Base-by-base conservation (phyloP, 2,329 filamentous ascomycete species). In the Colletotrichum falcatum region DNA sequence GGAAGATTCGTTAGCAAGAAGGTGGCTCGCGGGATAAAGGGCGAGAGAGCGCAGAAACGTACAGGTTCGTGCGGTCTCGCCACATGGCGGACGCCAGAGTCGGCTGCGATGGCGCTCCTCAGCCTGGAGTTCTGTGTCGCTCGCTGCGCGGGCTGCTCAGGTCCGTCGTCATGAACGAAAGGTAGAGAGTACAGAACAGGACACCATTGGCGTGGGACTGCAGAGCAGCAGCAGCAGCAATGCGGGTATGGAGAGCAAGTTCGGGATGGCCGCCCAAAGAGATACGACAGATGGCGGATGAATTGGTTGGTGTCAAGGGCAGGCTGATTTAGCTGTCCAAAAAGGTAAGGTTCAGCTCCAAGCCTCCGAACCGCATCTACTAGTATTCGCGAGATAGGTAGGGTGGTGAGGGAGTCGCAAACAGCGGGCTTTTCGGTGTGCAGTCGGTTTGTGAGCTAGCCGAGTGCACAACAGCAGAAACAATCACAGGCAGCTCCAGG, bases 1-100 rank as follows among this genome's bases (percentile, higher is more conserved):
- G 9, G 8, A 23, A n/a, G 33, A 72, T 8, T 20, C 70, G 77
- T 81, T 75, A 81, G 79, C 74, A 73, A 37, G 58, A 61, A 42
- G 23, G 62, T 60, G 69, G 28, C 20, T 69, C 59, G 60, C 63
- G n/a, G 74, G 64, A 64, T 37, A 68, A 49, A 65, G 46, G 61
- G 65, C 65, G 61, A 70, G 73, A 67, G 59, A 64, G 53, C 48
- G 68, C 73, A 70, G 65, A 70, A 71, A 79, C 89, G 77, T 90
- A 98, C 94, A 99, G 92, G 81, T 98, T 99, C 76, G 96, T 99
- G 84, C 96, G 92, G 88, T 99, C 96, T 86, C 96, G 94, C 95
- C 95, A 99, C 94, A 97, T 97, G 85, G 88, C 91, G 90, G 87
- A 87, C 85, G 84, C 83, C 79, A 71, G 55, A 77, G 59, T 51